phyloP scores from a whole-genome alignment of 179 eudicot species.

The Patellifolia procumbens region DNA sequence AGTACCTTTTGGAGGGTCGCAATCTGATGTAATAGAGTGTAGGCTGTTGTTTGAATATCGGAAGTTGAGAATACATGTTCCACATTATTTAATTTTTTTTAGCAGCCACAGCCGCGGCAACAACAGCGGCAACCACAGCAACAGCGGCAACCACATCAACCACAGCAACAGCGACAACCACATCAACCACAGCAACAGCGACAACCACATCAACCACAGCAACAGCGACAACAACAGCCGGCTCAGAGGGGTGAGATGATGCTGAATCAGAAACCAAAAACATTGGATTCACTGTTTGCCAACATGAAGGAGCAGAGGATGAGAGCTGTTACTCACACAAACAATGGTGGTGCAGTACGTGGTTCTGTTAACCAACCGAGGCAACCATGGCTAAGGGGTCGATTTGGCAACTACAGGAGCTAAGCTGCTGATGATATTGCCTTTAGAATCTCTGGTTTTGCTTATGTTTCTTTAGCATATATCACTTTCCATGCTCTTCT shows the following conservation, averaged over 20 bases:
- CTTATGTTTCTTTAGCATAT: background rate
- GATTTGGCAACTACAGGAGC: constrained; percentile 41
- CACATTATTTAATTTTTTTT: background rate
- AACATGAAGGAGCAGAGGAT: constrained; percentile 91
- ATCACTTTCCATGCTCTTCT: background rate
- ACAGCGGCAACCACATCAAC: too few relatives aligned
- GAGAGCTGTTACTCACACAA: constrained; percentile 47
- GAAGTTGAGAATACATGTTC: background rate
- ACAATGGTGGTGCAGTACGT: constrained; percentile 36
- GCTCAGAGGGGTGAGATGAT: constrained; percentile 34
- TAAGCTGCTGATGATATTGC: constrained; percentile 18
- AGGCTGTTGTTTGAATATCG: background rate
- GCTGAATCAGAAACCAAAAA: constrained; percentile 60
- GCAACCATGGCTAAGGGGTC: constrained; percentile 69
- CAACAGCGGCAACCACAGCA: constrained; percentile 20
- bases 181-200: background rate
- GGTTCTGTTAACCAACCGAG: constrained; percentile 44
- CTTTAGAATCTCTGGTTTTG: background rate
- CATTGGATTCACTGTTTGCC: constrained; percentile 85
- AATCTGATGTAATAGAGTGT: background rate
- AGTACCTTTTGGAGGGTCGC: background rate
- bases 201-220: background rate
- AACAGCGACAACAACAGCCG: constrained; percentile 19
- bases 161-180: constrained; percentile 8
- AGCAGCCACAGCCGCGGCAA: constrained; percentile 9